Evolutionary conservation across 176 grass and related monocot species (phyloP).

Genomic region (Miscanthus lutarioriparius): DNA sequence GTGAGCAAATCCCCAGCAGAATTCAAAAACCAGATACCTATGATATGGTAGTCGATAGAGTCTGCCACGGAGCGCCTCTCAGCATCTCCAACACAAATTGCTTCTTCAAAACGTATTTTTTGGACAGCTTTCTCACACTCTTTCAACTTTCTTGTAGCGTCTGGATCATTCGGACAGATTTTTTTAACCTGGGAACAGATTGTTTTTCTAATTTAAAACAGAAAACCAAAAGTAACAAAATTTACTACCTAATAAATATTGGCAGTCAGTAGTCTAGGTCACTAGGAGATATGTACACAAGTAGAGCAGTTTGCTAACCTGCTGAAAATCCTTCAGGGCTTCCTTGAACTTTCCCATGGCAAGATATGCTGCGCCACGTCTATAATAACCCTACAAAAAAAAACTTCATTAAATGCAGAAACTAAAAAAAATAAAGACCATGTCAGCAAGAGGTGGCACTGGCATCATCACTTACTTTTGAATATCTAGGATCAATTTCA

Average conservation of each 20-base stretch:
- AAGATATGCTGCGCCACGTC: constrained; percentile 80
- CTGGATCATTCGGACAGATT: constrained; percentile 79
- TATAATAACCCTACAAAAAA: constrained; percentile 74
- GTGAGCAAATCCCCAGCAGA: neutral
- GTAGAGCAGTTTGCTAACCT: constrained; percentile 40
- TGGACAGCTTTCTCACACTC: constrained; percentile 96
- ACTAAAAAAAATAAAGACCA: neutral
- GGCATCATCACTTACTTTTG: constrained; percentile 54
- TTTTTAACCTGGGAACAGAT: constrained; percentile 71
- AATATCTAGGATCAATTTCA: constrained; percentile 81
- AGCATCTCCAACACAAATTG: constrained; percentile 63
- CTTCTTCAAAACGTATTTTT: constrained; percentile 88
- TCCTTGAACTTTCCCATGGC: constrained; percentile 98
- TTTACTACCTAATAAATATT: neutral
- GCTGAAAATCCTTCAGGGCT: constrained; percentile 93
- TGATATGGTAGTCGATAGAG: constrained; percentile 68
- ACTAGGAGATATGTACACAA: neutral
- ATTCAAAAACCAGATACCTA: constrained; percentile 52
- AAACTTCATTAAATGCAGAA: constrained; percentile 11
- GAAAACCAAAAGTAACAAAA: neutral
- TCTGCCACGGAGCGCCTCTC: constrained; percentile 52
- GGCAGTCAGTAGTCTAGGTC: neutral
- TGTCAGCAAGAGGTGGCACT: constrained; percentile 1
- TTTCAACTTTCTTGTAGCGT: constrained; percentile 88
- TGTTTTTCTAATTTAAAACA: neutral